Base-by-base conservation (phyloP, 2,329 filamentous ascomycete species). In the Fusarium sp. region DNA sequence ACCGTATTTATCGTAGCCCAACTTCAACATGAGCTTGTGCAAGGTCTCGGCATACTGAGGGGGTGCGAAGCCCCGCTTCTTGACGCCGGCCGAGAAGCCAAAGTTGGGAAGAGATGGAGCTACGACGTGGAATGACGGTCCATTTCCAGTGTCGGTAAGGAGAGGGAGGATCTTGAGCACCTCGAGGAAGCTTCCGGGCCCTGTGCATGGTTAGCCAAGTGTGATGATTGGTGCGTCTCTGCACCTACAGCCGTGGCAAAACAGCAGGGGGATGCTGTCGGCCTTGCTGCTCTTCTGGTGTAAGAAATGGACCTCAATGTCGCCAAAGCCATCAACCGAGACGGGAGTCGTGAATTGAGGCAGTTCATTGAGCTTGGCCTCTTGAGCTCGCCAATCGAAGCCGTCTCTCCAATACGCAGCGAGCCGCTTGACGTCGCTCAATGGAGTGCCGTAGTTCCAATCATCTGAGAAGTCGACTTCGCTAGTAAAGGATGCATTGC, bases 161-260 rank as follows among this genome's bases (percentile, higher is more conserved):
- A 83, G 78, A 1, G 83, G 84, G 7, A 94, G 81, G 47, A 93
- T 80, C 73, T 91, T 92, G 18, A 81, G 79, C 3, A 89, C 89
- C 78, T 94, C 91, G 48, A 91, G 76, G 75, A 92, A 93, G 68
- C 87, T 90, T 1, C 92, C 91, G 0, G 92, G 92, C 88, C 89
- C 78, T 80, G 30, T 7, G 68, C 89, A 91, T 27, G 23, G 11
- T 65, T 31, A 61, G 51, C 81, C 8, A 1, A 81, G 36, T 50
- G 41, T n/a, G 9, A 2, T n/a, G 2, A n/a, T 7, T 27, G 4
- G 12, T 12, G 31, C 16, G 6, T 1, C 3, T 12, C 12, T 3
- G n/a, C n/a, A n/a, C 78, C 72, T 63, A 82, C 87, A 92, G 13
- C 90, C 90, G 75, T 93, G 91, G n/a, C 85, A 83, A 75, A 93